Evolutionary conservation across 176 grass and related monocot genomes (phyloP).

Genomic region (Microstegium vimineum): DNA sequence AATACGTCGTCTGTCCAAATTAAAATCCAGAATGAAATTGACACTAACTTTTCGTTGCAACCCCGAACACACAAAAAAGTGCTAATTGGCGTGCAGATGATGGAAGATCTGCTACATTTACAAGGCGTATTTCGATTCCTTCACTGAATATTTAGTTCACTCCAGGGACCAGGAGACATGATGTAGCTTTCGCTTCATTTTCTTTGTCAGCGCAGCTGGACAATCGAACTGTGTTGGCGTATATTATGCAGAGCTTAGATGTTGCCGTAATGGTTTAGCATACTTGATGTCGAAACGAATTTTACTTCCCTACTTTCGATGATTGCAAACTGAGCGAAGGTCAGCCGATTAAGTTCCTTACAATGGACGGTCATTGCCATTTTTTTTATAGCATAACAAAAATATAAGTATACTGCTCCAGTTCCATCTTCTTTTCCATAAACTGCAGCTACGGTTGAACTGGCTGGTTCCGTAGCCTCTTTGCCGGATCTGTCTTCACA

Average conservation of each 20-base stretch:
- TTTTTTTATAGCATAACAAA: background rate
- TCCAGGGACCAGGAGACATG: background rate
- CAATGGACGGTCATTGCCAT: too few species aligned
- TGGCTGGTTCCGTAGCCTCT: background rate
- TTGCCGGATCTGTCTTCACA: slow-evolving; percentile 30
- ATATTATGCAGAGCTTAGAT: background rate
- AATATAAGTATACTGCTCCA: background rate
- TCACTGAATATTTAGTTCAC: background rate
- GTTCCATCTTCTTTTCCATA: background rate
- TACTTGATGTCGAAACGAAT: slow-evolving; percentile 19
- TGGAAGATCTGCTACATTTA: background rate
- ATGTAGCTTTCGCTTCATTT: slow-evolving; percentile 9
- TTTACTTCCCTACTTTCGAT: slow-evolving; percentile 1
- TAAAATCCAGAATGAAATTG: background rate
- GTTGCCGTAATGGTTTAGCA: slow-evolving; percentile 10
- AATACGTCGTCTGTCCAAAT: background rate
- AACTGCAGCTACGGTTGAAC: background rate
- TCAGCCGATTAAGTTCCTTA: too few species aligned
- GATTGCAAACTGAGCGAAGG: too few species aligned
- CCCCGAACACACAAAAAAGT: background rate
- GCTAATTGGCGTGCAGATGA: background rate
- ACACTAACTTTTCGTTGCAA: background rate
- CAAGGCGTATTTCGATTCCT: background rate
- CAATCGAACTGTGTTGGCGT: too few species aligned
- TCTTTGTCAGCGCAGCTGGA: too few species aligned